Conservation (phyloP, 345 rosid genomes). For the Eucalyptus sp. region DNA sequence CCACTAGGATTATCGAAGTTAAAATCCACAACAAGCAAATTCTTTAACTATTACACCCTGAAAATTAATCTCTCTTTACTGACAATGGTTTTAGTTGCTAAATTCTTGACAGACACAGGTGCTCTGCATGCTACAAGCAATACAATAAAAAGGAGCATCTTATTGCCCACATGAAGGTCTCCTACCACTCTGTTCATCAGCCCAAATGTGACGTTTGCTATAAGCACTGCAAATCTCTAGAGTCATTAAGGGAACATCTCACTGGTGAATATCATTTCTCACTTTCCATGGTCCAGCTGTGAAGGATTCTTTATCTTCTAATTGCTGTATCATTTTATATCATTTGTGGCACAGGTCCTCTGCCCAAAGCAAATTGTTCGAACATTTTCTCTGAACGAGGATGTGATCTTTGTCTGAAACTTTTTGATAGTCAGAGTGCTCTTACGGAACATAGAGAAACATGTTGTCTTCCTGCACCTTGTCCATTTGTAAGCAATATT, state of each 20-base stretch:
- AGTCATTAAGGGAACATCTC: constrained; percentile 62
- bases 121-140: constrained; percentile 66
- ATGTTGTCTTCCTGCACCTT: constrained; percentile 34
- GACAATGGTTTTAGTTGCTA: background rate
- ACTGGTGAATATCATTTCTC: constrained; percentile 16
- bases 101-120: constrained; percentile 36
- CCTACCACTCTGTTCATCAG: constrained; percentile 64
- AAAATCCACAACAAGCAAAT: background rate
- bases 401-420: constrained; percentile 45
- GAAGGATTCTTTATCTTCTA: background rate
- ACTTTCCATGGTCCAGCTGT: background rate
- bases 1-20: background rate
- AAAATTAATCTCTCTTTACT: background rate
- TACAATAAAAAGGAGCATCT: constrained; percentile 64
- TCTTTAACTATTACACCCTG: background rate
- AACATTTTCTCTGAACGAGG: constrained; percentile 35
- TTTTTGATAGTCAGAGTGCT: constrained; percentile 24
- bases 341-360: constrained; percentile 15
- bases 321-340: background rate
- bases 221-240: constrained; percentile 67
- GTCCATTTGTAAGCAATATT: constrained; percentile 32
- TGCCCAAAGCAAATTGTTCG: constrained; percentile 32
- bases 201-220: constrained; percentile 54
- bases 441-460: constrained; percentile 27
- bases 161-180: constrained; percentile 68